Evolutionary conservation across 2,329 filamentous ascomycete species (phyloP), one percentile per base, ranked within the genome.

Genomic region (Aspergillus persii): DNA sequence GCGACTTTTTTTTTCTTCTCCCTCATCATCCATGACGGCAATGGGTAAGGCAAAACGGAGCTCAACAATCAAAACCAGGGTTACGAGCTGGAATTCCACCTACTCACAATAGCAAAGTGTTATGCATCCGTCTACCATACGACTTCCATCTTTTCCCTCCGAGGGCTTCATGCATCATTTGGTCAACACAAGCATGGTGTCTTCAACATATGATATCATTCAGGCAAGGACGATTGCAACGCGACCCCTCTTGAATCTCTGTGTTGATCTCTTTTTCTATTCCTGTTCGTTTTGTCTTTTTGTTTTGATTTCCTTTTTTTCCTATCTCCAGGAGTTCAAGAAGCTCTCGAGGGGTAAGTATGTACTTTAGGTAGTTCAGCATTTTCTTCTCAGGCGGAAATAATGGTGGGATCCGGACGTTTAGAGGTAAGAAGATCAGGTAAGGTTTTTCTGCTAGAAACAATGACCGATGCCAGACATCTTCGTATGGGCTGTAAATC

Each of bases 401-500:
- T 61, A 41, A 60, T 59, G 59, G 54, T 54, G 60, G 66, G 59
- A 58, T 57, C 12, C 56, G 59, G 60, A 64, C 57, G 60, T 58
- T 68, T 65, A 77, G 36, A 41, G 76, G 74, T 77, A 76, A 77
- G 76, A 75, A 75, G 75, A 74, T 72, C 73, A 75, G 76, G 75
- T 78, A 77, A 77, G 75, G 71, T 66, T 66, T 69, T 69, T 52
- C 46, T 54, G 47, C 39, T 36, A 64, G 64, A 60, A 61, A 57
- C 62, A 64, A 68, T 68, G 58, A 71, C 69, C 64, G 57, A 68
- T 61, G 58, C 61, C 63, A 63, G 59, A 59, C 49, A 63, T 67
- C 59, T 62, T 64, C 63, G 60, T 62, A 61, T 56, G 58, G 49
- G 36, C 50, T 63, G 61, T 63, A 66, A 63, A 62, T 61, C 48